A percentile compares a stretch with the other conserved stretches of the same genome.
Conservation (phyloP, 2,329 filamentous ascomycete species). For the Fusarium compactum region DNA sequence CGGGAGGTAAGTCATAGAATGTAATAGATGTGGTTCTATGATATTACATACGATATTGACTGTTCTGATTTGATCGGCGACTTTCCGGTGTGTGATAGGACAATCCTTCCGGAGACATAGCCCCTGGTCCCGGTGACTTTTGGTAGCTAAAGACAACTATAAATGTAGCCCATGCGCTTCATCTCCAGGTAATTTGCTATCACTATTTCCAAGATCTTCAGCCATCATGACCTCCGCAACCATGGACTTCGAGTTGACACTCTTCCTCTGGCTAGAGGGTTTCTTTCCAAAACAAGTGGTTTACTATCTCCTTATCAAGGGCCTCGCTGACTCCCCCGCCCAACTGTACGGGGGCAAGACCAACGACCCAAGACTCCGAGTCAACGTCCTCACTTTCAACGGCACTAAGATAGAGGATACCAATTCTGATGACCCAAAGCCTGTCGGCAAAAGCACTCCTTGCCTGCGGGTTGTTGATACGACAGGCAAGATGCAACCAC, state of each 20-base stretch:
- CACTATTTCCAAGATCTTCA: not conserved
- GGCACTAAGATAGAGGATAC: not conserved
- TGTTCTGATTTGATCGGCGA: not conserved
- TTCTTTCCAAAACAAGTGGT: slow-evolving; percentile 1
- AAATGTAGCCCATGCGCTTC: not conserved
- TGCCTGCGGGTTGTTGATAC: not conserved
- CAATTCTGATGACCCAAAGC: not conserved
- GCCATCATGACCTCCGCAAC: not conserved
- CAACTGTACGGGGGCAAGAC: not conserved
- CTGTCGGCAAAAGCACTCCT: not conserved
- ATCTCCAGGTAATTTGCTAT: not conserved
- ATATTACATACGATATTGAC: too few species aligned
- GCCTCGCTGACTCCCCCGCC: not conserved
- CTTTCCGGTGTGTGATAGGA: not conserved
- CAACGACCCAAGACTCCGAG: not conserved
- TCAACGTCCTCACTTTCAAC: not conserved
- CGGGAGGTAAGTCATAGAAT: not conserved
- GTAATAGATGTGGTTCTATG: not conserved
- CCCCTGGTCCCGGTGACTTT: not conserved
- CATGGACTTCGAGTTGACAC: not conserved
- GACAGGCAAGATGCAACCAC: not conserved
- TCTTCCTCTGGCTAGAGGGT: slow-evolving; percentile 8
- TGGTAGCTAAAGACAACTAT: not conserved
- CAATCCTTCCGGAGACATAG: not conserved
- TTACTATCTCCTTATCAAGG: slow-evolving; percentile 2